Conservation (phyloP, 331 rosid genomes). For the Pyrus hybrid region DNA sequence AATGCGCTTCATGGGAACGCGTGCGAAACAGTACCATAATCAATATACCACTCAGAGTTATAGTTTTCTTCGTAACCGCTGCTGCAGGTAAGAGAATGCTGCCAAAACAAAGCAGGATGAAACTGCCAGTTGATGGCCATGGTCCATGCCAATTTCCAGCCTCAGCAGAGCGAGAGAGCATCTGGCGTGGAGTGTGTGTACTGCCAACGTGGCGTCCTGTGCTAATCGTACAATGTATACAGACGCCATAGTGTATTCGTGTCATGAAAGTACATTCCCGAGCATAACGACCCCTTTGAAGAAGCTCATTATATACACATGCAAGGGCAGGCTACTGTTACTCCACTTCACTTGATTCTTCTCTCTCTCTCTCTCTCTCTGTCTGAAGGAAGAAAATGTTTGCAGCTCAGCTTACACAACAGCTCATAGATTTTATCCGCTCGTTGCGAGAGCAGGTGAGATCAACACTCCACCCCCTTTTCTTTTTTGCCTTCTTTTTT, state of each 20-base stretch:
- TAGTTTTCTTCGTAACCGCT: background rate
- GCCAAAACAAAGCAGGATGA: background rate
- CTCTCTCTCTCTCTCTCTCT: background rate
- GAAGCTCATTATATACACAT: background rate
- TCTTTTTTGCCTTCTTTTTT: background rate
- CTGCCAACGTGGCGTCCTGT: no score
- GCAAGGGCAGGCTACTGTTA: background rate
- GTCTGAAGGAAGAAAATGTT: background rate
- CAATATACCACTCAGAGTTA: background rate
- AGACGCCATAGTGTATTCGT: no score
- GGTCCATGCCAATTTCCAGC: background rate
- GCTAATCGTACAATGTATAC: no score
- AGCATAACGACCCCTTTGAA: background rate
- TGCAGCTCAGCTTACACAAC: background rate
- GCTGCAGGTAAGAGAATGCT: background rate
- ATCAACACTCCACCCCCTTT: background rate
- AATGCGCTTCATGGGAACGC: background rate
- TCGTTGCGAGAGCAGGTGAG: slow-evolving; percentile 4
- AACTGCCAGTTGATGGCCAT: background rate
- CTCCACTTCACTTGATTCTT: background rate
- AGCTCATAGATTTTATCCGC: background rate
- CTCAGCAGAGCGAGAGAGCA: background rate
- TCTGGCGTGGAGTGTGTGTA: no score
- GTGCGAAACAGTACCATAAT: background rate
- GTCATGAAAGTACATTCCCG: no score